Evolutionary conservation across 2,329 filamentous ascomycete species (phyloP), one percentile per base, ranked within the genome.

Genomic region (Bipolaris bicolor): DNA sequence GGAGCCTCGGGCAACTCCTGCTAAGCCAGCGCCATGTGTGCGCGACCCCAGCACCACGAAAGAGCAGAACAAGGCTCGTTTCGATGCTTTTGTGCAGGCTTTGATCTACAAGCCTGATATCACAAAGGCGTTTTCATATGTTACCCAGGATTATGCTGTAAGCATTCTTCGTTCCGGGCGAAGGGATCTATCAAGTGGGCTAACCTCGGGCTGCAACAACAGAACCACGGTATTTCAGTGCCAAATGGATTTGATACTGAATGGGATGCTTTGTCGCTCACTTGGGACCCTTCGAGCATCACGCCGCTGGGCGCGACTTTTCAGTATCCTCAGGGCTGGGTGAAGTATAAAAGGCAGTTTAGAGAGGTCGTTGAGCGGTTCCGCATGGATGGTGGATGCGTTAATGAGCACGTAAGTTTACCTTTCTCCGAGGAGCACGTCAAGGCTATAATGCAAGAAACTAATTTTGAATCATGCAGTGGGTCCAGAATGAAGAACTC

Each of bases 351-450:
- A 13, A 62, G 2, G 13, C 22, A 31, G 9, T 71, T 70, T 61
- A 68, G 69, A 3, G 59, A 61, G 33, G 51, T 72, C 6, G 65
- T 74, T 13, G 71, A 72, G 60, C 59, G 70, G 16, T 74, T 62
- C 58, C 49, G 71, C 10, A 73, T 70, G 71, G 71, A 72, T 55
- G 64, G 55, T 15, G 70, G 68, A 7, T 74, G 71, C 41, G 72
- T 74, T 47, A 70, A 58, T 60, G 71, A 73, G 51, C 70, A 74
- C 61, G 70, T 68, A 56, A 67, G 70, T 71, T 5, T 13, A 11
- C 4, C 1, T 22, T 37, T 24, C 20, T 26, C 5, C 0, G 43
- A 48, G 3, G 10, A 46, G n/a, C 10, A 16, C 9, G 0, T 1
- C n/a, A 13, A 7, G n/a, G 43, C 3, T 6, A 37, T 7, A 15